Conservation (phyloP, 1,284 basidiomycete genomes). For the Sparassis latifolia region DNA sequence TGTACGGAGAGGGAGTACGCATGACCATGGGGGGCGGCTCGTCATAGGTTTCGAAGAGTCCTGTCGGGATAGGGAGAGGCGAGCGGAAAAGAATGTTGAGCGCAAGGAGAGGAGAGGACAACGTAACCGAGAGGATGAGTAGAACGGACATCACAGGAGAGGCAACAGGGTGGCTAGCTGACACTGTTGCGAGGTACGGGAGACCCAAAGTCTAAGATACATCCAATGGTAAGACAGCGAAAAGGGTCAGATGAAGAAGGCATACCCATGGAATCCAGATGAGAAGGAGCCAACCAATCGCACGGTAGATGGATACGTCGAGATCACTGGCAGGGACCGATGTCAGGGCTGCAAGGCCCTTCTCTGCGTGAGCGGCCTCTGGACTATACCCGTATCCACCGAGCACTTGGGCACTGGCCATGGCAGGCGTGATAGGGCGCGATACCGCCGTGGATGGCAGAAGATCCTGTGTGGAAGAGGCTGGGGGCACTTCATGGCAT, state of each 20-base stretch:
- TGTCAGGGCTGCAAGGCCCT: slow-evolving; percentile 39
- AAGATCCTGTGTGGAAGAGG: slow-evolving; percentile 27
- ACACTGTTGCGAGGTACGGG: slow-evolving; percentile 50
- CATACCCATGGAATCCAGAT: slow-evolving; percentile 62
- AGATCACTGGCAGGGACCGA: slow-evolving; percentile 36
- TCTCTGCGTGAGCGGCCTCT: slow-evolving; percentile 40
- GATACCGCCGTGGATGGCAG: slow-evolving; percentile 31
- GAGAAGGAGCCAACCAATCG: slow-evolving; percentile 52
- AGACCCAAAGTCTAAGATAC: slow-evolving; percentile 42
- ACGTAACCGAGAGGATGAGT: slow-evolving; percentile 53
- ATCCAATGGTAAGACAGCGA: background rate
- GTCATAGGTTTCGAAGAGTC: slow-evolving; percentile 48
- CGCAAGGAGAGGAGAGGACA: slow-evolving; percentile 59
- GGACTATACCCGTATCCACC: slow-evolving; percentile 57
- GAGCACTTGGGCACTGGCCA: slow-evolving; percentile 52
- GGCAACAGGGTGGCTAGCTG: slow-evolving; percentile 28
- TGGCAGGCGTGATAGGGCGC: slow-evolving; percentile 44
- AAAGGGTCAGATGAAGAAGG: background rate
- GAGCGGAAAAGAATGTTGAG: slow-evolving; percentile 51
- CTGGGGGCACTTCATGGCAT: slow-evolving; percentile 24
- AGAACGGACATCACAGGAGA: slow-evolving; percentile 38
- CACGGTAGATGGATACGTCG: slow-evolving; percentile 46
- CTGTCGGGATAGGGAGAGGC: slow-evolving; percentile 57
- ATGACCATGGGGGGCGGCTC: slow-evolving; percentile 36
- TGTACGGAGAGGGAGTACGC: slow-evolving; percentile 35